Conservation (phyloP, 805 yeast genomes). For the Candida cerambycidarum region DNA sequence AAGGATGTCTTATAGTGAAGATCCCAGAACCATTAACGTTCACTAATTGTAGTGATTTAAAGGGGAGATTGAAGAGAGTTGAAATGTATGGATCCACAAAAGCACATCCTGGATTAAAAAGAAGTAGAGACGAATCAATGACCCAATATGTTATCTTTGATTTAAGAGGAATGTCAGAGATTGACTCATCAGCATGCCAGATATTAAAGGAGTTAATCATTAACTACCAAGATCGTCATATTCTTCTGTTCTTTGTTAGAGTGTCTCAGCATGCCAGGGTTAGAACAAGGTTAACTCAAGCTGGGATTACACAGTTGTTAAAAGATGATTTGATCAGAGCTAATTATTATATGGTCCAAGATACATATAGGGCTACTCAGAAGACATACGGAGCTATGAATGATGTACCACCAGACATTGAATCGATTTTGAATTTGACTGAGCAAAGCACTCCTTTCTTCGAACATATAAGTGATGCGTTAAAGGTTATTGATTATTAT, state of each 20-base stretch:
- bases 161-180: conserved; percentile 40
- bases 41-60: conserved; percentile 40
- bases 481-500: conserved; percentile 37
- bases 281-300: conserved; percentile 26
- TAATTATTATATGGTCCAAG: conserved; percentile 24
- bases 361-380: not conserved
- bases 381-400: conserved; percentile 6
- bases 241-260: conserved; percentile 35
- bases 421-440: conserved; percentile 21
- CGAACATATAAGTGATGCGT: conserved; percentile 38
- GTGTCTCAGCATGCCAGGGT: conserved; percentile 27
- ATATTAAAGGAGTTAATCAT: conserved; percentile 26
- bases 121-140: conserved; percentile 36
- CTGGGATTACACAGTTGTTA: conserved; percentile 32
- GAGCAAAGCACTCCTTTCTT: conserved; percentile 34
- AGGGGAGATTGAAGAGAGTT: conserved; percentile 37
- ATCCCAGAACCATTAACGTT: conserved; percentile 47
- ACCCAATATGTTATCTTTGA: conserved; percentile 43
- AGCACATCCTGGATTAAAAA: conserved; percentile 43
- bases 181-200: conserved; percentile 45
- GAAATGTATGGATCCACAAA: conserved; percentile 44
- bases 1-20: conserved; percentile 43
- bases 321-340: conserved; percentile 24
- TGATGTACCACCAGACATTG: conserved; percentile 7
- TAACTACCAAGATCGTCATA: conserved; percentile 30